Percentiles rank a stretch among this genome's conserved stretches.
Conservation (phyloP, 805 yeast species). For the Yamadazyma sp. region DNA sequence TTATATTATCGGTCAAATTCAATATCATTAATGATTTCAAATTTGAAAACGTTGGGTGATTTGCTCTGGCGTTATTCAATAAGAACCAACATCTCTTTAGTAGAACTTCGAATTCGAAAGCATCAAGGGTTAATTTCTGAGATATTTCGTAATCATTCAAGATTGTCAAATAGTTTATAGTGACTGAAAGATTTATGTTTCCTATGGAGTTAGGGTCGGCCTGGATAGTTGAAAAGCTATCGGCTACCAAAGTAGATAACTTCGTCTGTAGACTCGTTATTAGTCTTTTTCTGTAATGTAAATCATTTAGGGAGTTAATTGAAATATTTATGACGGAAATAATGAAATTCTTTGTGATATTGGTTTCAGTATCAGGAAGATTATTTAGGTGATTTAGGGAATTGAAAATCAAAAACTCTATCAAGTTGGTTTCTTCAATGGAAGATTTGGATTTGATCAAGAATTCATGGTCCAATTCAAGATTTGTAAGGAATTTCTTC, state of each 20-base stretch:
- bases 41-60: constrained; percentile 11
- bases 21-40: constrained; percentile 29
- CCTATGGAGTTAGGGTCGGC: not conserved
- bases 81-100: constrained; percentile 33
- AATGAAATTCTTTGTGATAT: constrained; percentile 29
- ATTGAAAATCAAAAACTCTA: constrained; percentile 6
- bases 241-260: not conserved
- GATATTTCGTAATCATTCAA: constrained; percentile 35
- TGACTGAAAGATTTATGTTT: constrained; percentile 4
- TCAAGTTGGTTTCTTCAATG: not conserved
- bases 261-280: constrained; percentile 1
- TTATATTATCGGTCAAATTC: constrained; percentile 27
- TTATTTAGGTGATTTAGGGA: constrained; percentile 1
- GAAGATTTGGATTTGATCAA: not conserved
- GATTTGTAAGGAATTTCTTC: constrained; percentile 22
- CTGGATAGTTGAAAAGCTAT: constrained; percentile 1
- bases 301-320: constrained; percentile 25
- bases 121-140: constrained; percentile 16
- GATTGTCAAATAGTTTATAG: constrained; percentile 33
- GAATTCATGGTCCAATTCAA: constrained; percentile 13
- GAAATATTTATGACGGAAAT: constrained; percentile 30
- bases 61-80: constrained; percentile 1
- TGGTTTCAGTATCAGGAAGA: constrained; percentile 10
- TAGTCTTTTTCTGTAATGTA: constrained; percentile 19
- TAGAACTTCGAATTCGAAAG: constrained; percentile 27